Evolutionary conservation across 768 basidiomycete species (phyloP).

Genomic region (Asterophora lycoperdoides): DNA sequence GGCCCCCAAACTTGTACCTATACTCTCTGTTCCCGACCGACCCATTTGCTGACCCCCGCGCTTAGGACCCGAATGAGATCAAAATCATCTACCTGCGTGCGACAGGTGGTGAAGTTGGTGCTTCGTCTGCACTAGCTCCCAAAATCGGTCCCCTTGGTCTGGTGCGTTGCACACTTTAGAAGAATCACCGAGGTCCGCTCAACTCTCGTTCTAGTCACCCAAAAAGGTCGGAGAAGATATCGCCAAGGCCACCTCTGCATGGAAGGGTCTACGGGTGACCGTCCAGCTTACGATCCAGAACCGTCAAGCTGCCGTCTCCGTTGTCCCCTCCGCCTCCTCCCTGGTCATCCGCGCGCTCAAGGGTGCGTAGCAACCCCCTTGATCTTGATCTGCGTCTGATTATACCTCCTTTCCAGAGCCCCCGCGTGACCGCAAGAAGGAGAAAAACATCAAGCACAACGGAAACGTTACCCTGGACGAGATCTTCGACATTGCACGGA

Average conservation of each 20-base stretch:
- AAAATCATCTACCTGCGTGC: constrained; percentile 99
- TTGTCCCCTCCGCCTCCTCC: constrained; percentile 95
- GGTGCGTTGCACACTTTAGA: constrained; percentile 45
- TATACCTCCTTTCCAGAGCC: constrained; percentile 58
- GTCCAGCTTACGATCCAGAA: constrained; percentile 99
- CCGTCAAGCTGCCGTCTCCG: constrained; percentile 95
- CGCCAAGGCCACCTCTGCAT: constrained; percentile 95
- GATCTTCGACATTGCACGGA: constrained; percentile 93
- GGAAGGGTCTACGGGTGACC: constrained; percentile 99
- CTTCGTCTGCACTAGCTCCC: constrained; percentile 95
- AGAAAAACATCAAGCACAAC: constrained; percentile 99
- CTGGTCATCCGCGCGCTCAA: constrained; percentile 98
- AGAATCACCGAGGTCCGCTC: constrained; percentile 3
- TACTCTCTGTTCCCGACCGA: background rate
- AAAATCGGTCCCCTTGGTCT: constrained; percentile 99
- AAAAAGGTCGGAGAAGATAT: constrained; percentile 99
- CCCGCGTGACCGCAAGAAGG: constrained; percentile 99
- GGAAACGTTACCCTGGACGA: constrained; percentile 94
- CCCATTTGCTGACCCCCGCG: constrained; percentile 7
- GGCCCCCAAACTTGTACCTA: constrained; percentile 76
- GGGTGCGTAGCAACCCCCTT: constrained; percentile 51
- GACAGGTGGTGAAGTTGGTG: constrained; percentile 99
- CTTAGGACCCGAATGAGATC: constrained; percentile 92
- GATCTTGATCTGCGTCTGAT: constrained; percentile 2
- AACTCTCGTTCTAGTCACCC: constrained; percentile 65